These are phyloP conservation scores for Acidiella bohemica DNA, from an alignment of 495 filamentous ascomycete species.

Conservation along the genomic window DNA sequence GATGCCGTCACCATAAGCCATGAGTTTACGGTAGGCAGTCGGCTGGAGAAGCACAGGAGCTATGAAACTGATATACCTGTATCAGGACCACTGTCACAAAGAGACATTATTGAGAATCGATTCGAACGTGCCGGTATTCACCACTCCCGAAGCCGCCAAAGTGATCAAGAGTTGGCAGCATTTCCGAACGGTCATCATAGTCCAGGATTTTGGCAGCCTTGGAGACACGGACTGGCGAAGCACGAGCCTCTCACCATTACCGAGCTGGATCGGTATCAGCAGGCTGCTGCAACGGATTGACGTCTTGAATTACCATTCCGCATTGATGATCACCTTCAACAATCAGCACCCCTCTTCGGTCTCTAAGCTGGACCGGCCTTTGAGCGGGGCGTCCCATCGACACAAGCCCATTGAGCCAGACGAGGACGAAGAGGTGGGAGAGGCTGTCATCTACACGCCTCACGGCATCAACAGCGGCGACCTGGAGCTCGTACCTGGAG, in stretches of 20 bases:
- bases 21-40: too few relatives aligned
- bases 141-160: constrained; percentile 31
- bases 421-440: constrained; percentile 18
- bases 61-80: too few relatives aligned
- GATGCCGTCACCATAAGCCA: constrained; percentile 39
- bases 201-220: constrained; percentile 21
- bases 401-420: constrained; percentile 7
- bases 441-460: constrained; percentile 44
- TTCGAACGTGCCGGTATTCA: constrained; percentile 36
- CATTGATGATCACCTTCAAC: constrained; percentile 37
- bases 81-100: constrained; percentile 44
- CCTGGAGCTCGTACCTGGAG: constrained; percentile 25
- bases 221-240: constrained; percentile 28
- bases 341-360: constrained; percentile 1
- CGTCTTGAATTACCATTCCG: constrained; percentile 39
- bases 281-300: constrained; percentile 34
- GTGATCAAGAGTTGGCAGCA: constrained; percentile 37
- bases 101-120: constrained; percentile 38
- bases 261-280: constrained; percentile 37
- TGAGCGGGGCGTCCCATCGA: neutral
- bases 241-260: constrained; percentile 30
- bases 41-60: too few relatives aligned
- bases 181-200: constrained; percentile 33
- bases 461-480: constrained; percentile 37
- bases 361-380: constrained; percentile 4